Conservation (phyloP, 1,139 yeast genomes). For the Debaryomyces subglobosus region DNA sequence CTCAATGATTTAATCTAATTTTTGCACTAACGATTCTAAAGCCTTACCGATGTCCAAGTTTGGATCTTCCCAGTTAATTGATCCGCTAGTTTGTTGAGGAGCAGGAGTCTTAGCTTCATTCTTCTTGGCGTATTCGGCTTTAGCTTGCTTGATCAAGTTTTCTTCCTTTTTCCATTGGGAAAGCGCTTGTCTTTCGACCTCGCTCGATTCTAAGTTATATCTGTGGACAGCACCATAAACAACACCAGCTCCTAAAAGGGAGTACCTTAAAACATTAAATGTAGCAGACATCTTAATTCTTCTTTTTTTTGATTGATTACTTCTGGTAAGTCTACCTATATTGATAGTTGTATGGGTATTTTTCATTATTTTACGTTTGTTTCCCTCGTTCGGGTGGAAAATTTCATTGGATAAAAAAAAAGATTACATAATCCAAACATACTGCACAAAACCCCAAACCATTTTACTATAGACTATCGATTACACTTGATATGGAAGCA, state of each 20-base stretch:
- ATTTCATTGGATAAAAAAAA: slow-evolving; percentile 16
- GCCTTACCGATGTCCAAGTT: slow-evolving; percentile 76
- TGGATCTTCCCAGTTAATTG: slow-evolving; percentile 85
- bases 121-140: slow-evolving; percentile 79
- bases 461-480: not conserved
- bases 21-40: slow-evolving; percentile 46
- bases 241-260: slow-evolving; percentile 88
- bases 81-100: slow-evolving; percentile 33
- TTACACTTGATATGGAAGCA: not conserved
- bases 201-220: slow-evolving; percentile 63
- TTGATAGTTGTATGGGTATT: slow-evolving; percentile 1
- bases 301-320: not conserved
- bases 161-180: slow-evolving; percentile 66
- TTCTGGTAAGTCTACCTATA: not conserved
- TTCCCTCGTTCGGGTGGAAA: slow-evolving; percentile 9
- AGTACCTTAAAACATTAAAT: slow-evolving; percentile 83
- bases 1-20: slow-evolving; percentile 36
- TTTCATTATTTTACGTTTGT: slow-evolving; percentile 1
- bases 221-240: slow-evolving; percentile 90
- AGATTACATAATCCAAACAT: slow-evolving; percentile 7
- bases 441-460: slow-evolving; percentile 7
- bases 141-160: slow-evolving; percentile 83
- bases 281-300: slow-evolving; percentile 30
- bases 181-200: slow-evolving; percentile 59
- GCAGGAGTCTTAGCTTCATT: slow-evolving; percentile 50